These are phyloP conservation scores for Tetrahymena borealis DNA, from an alignment of 73 alveolate species.

Conservation along the genomic window DNA sequence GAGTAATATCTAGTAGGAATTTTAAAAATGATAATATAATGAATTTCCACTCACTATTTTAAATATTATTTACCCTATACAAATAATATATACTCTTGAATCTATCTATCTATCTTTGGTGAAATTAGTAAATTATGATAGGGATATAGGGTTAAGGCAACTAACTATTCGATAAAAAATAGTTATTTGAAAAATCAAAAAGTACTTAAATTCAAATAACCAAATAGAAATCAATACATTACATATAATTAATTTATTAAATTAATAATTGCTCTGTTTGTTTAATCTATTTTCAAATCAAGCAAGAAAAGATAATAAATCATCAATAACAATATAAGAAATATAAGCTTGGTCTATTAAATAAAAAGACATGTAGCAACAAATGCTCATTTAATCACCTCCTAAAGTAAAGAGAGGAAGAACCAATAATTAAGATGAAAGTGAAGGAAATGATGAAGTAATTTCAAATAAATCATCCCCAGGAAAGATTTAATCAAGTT, in stretches of 20 bases:
- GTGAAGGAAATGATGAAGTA: neutral
- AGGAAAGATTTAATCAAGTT: neutral
- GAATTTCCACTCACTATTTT: too few species aligned
- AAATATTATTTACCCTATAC: too few species aligned
- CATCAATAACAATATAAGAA: too few species aligned
- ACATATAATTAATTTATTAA: neutral
- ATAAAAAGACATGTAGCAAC: neutral
- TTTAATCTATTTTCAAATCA: too few species aligned
- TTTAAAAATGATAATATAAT: too few species aligned
- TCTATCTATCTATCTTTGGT: too few species aligned
- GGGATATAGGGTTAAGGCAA: neutral
- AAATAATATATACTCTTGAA: too few species aligned
- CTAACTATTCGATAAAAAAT: neutral
- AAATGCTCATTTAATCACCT: neutral
- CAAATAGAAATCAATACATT: neutral
- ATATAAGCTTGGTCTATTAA: neutral
- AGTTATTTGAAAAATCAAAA: neutral
- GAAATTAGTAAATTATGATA: too few species aligned
- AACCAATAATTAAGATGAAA: neutral
- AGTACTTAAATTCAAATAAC: neutral
- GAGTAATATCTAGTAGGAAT: too few species aligned
- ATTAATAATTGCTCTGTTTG: too few species aligned
- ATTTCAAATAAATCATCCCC: neutral
- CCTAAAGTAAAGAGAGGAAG: neutral
- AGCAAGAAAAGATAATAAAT: too few species aligned